Evolutionary conservation across 208 protist genomes (phyloP), one percentile per base, ranked within the genome.

Genomic region (Paratrypanosoma confusum): DNA sequence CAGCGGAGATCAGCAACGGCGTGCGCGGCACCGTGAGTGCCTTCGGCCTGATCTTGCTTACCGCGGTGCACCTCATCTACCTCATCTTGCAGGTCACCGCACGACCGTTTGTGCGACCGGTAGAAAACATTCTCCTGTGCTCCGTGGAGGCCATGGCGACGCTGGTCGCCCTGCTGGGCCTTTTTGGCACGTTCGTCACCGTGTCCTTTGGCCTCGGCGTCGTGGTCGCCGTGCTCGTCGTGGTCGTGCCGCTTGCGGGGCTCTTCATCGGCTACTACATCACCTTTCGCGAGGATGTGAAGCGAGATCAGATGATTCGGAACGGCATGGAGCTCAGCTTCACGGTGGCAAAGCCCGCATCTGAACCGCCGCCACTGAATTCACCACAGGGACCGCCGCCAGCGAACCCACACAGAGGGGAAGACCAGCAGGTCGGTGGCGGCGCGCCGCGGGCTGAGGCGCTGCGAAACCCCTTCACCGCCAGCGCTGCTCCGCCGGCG

Each of bases 231-330:
- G 47, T 82, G 5, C 18, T 72, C 34, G 43, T 80, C 6, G 33
- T 78, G 16, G 21, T 39, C 13, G 71, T 67, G 16, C 80, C 75
- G 4, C 4, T 77, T 0, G 10, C 64, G n/a, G 54, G 65, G 25
- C 48, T 85, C 13, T 39, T 77, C 2, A 27, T 75, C 2, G 72
- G 62, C 14, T 63, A 62, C 37, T 45, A 71, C 10, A 37, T 63
- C 4, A 76, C 71, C 22, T 64, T 82, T 38, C 69, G 48, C 5
- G 55, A 60, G n/a, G 68, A 81, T 20, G 61, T 65, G 20, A 37
- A 64, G 31, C 65, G 72, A 50, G 46, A 44, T 20, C 52, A 82
- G 24, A 45, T 70, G 29, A 44, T 79, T 35, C 62, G 65, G 23
- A 41, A n/a, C n/a, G n/a, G n/a, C n/a, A n/a, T n/a, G n/a, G n/a